Percentiles rank a stretch among this genome's conserved stretches.
phyloP scores from a whole-genome alignment of 352 stramenopile genomes.

The Phytophthora meadii region DNA sequence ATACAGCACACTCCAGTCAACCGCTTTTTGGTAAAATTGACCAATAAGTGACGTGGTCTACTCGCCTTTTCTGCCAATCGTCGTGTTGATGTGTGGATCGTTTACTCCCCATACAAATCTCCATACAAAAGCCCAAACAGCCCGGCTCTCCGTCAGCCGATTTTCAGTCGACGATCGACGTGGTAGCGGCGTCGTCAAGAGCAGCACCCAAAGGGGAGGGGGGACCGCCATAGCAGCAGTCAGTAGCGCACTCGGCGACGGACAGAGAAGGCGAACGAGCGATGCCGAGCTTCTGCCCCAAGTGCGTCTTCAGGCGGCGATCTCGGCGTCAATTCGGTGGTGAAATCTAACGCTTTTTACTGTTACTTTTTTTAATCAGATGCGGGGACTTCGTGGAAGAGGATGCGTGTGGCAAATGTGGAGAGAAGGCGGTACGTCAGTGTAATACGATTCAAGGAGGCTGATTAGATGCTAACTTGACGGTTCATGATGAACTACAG shows the following conservation, averaged over 20 bases:
- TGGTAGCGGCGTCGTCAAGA: conserved; percentile 29
- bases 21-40: conserved; percentile 11
- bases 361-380: conserved; percentile 19
- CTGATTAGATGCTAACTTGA: no score
- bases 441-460: no score
- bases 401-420: conserved; percentile 66
- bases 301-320: conserved; percentile 37
- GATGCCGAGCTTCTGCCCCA: conserved; percentile 79
- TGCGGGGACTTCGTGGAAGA: conserved; percentile 69
- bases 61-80: conserved; percentile 31
- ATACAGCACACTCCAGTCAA: conserved; percentile 29
- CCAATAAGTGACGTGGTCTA: conserved; percentile 19
- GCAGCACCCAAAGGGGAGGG: conserved; percentile 14
- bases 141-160: conserved; percentile 20
- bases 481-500: conserved; percentile 15
- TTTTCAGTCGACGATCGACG: conserved; percentile 36
- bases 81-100: conserved; percentile 9
- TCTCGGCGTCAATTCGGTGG: neutral
- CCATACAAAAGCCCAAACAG: conserved; percentile 5
- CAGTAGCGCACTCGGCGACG: conserved; percentile 20
- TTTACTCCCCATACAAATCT: conserved; percentile 31
- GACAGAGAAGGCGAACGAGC: conserved; percentile 25
- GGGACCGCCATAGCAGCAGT: conserved; percentile 18
- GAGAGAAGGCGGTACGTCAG: conserved; percentile 61
- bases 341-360: conserved; percentile 1